Percentiles rank a stretch among this genome's conserved stretches.
phyloP scores from a whole-genome alignment of 352 stramenopile species.

The Pythium myriotylum region DNA sequence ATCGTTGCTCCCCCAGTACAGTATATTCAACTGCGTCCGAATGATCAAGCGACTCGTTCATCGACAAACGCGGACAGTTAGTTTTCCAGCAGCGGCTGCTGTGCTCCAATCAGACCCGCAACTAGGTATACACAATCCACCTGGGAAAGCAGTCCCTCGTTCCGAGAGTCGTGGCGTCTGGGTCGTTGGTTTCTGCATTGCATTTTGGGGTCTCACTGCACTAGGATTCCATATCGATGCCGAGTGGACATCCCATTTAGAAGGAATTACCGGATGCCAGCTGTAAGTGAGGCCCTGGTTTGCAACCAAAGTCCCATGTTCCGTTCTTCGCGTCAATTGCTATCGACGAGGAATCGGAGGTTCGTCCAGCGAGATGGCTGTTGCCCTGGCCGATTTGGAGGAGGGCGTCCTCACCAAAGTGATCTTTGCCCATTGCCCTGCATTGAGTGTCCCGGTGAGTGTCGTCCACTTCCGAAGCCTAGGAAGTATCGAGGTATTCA shows the following conservation, averaged over 20 bases:
- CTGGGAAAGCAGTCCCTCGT: too few species aligned
- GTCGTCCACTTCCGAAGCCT: conserved; percentile 2
- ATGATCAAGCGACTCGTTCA: conserved; percentile 11
- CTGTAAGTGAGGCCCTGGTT: conserved; percentile 13
- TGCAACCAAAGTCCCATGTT: conserved; percentile 9
- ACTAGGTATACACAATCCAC: too few species aligned
- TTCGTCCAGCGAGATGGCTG: neutral
- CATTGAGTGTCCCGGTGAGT: neutral
- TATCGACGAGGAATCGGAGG: conserved; percentile 10
- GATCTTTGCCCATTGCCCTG: conserved; percentile 8
- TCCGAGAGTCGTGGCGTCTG: too few species aligned
- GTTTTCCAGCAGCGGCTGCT: neutral
- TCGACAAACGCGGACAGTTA: neutral
- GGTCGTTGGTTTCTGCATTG: neutral
- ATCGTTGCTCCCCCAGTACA: conserved; percentile 17
- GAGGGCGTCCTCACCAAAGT: neutral
- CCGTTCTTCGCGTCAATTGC: conserved; percentile 14
- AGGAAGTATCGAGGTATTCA: conserved; percentile 5
- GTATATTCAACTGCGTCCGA: conserved; percentile 15
- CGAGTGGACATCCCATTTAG: too few species aligned
- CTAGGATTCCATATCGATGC: conserved; percentile 1
- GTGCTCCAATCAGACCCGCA: neutral
- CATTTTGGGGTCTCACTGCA: neutral
- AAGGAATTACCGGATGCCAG: neutral
- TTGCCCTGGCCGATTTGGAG: conserved; percentile 4